Evolutionary conservation across 2,329 filamentous ascomycete genomes (phyloP).

Genomic region (Stagonosporopsis cucurbitacearum): DNA sequence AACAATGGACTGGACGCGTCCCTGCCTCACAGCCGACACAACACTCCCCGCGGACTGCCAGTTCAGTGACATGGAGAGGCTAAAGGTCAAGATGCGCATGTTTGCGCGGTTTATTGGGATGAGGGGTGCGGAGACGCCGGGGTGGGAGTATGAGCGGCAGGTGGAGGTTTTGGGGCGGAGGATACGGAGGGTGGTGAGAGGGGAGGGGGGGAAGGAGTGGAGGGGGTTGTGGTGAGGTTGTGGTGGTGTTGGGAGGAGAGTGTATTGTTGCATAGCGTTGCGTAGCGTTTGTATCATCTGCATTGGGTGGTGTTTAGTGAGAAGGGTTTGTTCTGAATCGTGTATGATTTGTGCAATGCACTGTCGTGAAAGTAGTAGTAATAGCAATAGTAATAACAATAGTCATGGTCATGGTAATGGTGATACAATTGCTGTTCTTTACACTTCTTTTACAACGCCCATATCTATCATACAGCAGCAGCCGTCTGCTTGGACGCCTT

Average conservation of each 20-base stretch:
- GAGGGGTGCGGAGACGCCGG: slow-evolving; percentile 64
- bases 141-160: slow-evolving; percentile 54
- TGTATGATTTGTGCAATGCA: not conserved
- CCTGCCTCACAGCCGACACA: slow-evolving; percentile 44
- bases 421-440: slow-evolving; percentile 13
- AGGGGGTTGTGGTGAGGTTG: slow-evolving; percentile 15
- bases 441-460: slow-evolving; percentile 1
- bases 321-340: not conserved
- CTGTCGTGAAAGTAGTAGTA: no score
- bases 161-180: slow-evolving; percentile 42
- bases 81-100: slow-evolving; percentile 68
- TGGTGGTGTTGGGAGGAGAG: not conserved
- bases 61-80: slow-evolving; percentile 48
- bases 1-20: slow-evolving; percentile 67
- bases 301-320: not conserved
- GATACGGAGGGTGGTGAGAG: slow-evolving; percentile 32
- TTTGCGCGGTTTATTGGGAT: slow-evolving; percentile 78
- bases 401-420: not conserved
- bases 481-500: slow-evolving; percentile 1
- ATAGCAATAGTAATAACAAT: no score
- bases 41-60: slow-evolving; percentile 26
- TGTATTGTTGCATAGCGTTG: not conserved
- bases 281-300: no score
- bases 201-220: slow-evolving; percentile 26
- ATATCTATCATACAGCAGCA: slow-evolving; percentile 9